Base-by-base conservation (phyloP, 441 rosid genomes). In the Erodium trifolium region DNA sequence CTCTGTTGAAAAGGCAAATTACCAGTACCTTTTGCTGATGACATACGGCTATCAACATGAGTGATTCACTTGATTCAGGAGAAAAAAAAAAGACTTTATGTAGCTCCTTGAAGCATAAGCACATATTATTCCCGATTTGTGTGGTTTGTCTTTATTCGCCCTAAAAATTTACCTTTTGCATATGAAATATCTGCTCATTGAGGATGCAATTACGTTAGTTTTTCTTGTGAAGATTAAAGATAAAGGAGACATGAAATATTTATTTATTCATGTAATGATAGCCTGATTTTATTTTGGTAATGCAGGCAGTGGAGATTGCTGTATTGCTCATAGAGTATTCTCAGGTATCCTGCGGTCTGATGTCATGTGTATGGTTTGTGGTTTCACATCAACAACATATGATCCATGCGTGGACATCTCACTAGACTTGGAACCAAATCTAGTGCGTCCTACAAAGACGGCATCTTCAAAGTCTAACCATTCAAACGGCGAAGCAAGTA, bases 291-390 rank as follows among this genome's bases (percentile, higher is more conserved):
- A 23, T 39, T 70, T 18, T 70, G 70, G 47, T 76, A 63, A 18
- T 73, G 78, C 86, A 85, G 95, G 86, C 47, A 78, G 77, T 62
- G 88, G 90, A 68, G 92, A 87, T 67, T 89, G 95, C 68, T 89
- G 95, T 62, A 84, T 89, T 63, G 89, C 87, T 47, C 95, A 87
- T 62, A 77, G 81, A 77, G 89, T 89, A 10, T 89, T 87, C 72
- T 89, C 95, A 35, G 95, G 95, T 45, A 80, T 87, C 39, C 68
- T 89, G 72, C 81, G 92, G 67, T 89, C 95, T 45, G 92, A 87
- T 82, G 95, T 89, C 74, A 87, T 86, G 88, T 87, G 90, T 66
- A 82, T 83, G 90, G 78, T 80, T 65, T 87, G 95, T 78, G 95
- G 95, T 64, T 89, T 82, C 79, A 87, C 92, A 68, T 89, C 95